Percentiles rank a stretch among this genome's conserved stretches.
Conservation (phyloP, 2,329 filamentous ascomycete genomes). For the Pseudocercospora macadamiae region DNA sequence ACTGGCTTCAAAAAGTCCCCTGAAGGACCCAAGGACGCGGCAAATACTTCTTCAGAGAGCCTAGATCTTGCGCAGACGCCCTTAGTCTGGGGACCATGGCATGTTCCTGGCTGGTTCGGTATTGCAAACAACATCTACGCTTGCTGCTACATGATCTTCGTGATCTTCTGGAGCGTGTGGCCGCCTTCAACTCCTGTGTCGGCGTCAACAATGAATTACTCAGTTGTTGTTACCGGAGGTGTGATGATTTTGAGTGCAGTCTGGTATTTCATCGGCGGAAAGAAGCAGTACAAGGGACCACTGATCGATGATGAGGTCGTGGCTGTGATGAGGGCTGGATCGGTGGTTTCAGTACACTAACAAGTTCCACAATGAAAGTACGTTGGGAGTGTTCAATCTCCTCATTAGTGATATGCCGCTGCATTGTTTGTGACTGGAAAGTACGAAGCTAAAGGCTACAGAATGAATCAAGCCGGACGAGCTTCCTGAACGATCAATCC, state of each 20-base stretch:
- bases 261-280: slow-evolving; percentile 43
- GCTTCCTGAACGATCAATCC: background rate
- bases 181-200: slow-evolving; percentile 42
- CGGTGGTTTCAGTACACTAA: slow-evolving; percentile 22
- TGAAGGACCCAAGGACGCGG: slow-evolving; percentile 4
- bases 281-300: slow-evolving; percentile 43
- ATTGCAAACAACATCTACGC: slow-evolving; percentile 59
- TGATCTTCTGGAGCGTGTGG: slow-evolving; percentile 62
- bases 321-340: slow-evolving; percentile 32
- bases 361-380: no score
- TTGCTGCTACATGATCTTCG: slow-evolving; percentile 56
- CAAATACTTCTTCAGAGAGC: slow-evolving; percentile 1
- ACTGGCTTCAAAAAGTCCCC: background rate
- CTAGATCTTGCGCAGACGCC: slow-evolving; percentile 30
- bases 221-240: slow-evolving; percentile 43
- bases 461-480: no score
- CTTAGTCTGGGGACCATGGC: slow-evolving; percentile 61
- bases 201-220: slow-evolving; percentile 48
- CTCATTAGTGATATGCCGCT: no score
- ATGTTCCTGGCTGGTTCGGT: slow-evolving; percentile 54
- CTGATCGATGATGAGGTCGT: slow-evolving; percentile 41
- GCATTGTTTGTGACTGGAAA: no score
- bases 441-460: no score
- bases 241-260: slow-evolving; percentile 42
- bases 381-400: no score